A percentile compares a stretch with the other conserved stretches of the same genome.
Conservation (phyloP, 1,284 basidiomycete species). For the Irpex rosettiformis region DNA sequence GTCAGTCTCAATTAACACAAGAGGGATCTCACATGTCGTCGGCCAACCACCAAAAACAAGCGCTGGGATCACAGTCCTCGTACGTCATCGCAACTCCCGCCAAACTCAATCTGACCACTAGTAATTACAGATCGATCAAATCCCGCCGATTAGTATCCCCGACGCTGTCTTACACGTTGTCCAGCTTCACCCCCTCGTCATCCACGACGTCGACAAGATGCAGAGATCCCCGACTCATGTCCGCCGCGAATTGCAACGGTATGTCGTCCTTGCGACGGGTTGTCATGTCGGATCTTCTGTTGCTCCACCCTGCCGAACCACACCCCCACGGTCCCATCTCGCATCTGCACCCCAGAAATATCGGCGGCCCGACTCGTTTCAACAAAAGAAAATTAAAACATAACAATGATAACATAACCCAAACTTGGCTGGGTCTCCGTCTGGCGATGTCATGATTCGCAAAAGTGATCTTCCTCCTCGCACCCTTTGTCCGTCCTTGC, state of each 20-base stretch:
- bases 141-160: neutral
- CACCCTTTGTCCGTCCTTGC: too few relatives aligned
- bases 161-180: neutral
- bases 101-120: neutral
- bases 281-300: conserved; percentile 1
- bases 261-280: conserved; percentile 4
- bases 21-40: neutral
- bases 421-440: too few relatives aligned
- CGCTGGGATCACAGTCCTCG: neutral
- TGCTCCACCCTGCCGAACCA: conserved; percentile 4
- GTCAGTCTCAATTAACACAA: too few relatives aligned
- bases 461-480: neutral
- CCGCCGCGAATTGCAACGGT: neutral
- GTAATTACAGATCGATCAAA: neutral
- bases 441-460: too few relatives aligned
- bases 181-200: neutral
- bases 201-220: neutral
- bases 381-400: neutral
- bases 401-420: too few relatives aligned
- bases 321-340: neutral
- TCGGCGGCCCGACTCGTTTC: neutral
- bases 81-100: neutral
- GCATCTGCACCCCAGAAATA: conserved; percentile 1
- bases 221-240: neutral
- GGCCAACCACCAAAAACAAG: neutral